Conservation (phyloP, 129 eudicot genomes). For the Oenanthe sinensis region DNA sequence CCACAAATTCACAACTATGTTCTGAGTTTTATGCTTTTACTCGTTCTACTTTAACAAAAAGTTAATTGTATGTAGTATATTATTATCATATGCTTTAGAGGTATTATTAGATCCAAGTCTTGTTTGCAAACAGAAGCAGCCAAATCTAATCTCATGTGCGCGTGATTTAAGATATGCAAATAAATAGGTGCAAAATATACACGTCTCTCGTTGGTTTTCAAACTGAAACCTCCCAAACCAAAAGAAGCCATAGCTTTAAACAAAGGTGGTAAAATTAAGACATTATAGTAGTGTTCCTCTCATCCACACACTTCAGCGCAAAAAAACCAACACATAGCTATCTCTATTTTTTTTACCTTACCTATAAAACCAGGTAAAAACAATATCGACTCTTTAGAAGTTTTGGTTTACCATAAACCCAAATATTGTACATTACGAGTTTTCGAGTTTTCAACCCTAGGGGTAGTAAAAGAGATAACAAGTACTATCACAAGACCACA, state of each 20-base stretch:
- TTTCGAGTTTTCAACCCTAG: not conserved
- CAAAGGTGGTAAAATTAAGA: not conserved
- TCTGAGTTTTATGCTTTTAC: not conserved
- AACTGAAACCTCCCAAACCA: not conserved
- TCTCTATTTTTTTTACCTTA: not conserved
- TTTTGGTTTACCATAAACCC: not conserved
- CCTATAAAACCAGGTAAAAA: not conserved
- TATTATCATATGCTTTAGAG: not conserved
- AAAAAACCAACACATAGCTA: not conserved
- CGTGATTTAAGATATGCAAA: not conserved
- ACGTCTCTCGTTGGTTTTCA: not conserved
- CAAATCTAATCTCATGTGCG: not conserved
- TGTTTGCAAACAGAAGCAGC: not conserved
- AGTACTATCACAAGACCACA: not conserved
- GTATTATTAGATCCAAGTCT: not conserved
- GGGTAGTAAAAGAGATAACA: not conserved
- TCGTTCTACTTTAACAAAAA: not conserved
- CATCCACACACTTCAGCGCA: not conserved
- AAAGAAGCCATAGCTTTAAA: not conserved
- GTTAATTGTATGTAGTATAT: not conserved
- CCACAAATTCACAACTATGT: slow-evolving; percentile 5
- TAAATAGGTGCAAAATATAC: not conserved
- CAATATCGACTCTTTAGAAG: not conserved
- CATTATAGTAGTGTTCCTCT: not conserved
- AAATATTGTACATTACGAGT: not conserved